Evolutionary conservation across 768 basidiomycete genomes (phyloP).

Genomic region (Mycena vulgaris): DNA sequence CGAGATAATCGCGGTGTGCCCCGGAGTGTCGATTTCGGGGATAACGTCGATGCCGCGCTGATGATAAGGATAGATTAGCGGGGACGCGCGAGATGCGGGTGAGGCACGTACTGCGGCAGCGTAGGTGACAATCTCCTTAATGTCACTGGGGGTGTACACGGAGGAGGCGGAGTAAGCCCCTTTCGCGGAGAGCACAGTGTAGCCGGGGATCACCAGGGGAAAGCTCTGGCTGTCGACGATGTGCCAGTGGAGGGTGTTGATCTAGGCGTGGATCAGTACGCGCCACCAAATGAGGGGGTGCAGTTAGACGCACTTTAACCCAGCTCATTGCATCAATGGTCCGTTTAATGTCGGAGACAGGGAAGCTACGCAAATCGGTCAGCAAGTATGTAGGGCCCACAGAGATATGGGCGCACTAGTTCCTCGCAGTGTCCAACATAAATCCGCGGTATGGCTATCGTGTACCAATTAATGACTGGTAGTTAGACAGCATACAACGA

Average conservation of each 20-base stretch:
- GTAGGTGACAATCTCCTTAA: slow-evolving; percentile 74
- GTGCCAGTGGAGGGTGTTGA: slow-evolving; percentile 90
- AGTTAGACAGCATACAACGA: not conserved
- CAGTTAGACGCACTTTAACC: slow-evolving; percentile 54
- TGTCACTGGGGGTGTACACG: slow-evolving; percentile 69
- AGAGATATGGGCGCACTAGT: slow-evolving; percentile 49
- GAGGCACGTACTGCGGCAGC: slow-evolving; percentile 73
- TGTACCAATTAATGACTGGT: not conserved
- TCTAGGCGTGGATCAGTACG: slow-evolving; percentile 49
- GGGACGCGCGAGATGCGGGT: not conserved
- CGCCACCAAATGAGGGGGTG: not conserved
- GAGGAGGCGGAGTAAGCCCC: slow-evolving; percentile 77
- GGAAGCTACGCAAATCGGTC: slow-evolving; percentile 43
- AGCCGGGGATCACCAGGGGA: slow-evolving; percentile 76
- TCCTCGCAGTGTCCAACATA: slow-evolving; percentile 71
- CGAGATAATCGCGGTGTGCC: slow-evolving; percentile 70
- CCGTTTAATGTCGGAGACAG: slow-evolving; percentile 59
- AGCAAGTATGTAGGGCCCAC: not conserved
- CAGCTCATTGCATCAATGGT: slow-evolving; percentile 68
- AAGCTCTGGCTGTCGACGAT: slow-evolving; percentile 87
- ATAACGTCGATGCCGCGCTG: slow-evolving; percentile 72
- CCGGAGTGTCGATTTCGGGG: slow-evolving; percentile 77
- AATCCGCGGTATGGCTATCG: slow-evolving; percentile 63
- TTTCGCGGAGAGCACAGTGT: slow-evolving; percentile 69
- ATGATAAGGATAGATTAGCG: slow-evolving; percentile 7